phyloP scores from a whole-genome alignment of 2,329 filamentous ascomycete species.

The Fusarium neocosmosporiellum region DNA sequence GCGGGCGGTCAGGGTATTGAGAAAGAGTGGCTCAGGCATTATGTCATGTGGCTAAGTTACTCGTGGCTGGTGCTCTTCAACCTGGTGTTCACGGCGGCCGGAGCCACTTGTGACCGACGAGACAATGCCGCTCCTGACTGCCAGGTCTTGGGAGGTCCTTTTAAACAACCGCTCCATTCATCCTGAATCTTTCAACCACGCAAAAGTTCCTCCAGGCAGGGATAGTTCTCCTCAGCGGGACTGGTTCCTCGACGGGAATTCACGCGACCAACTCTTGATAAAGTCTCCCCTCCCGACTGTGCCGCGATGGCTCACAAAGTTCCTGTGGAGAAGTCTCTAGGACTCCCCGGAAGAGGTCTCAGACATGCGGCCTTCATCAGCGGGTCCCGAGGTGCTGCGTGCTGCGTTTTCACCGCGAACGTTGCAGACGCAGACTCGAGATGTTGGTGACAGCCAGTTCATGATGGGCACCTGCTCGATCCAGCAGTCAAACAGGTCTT shows the following conservation, averaged over 20 bases:
- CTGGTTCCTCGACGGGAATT: slow-evolving; percentile 9
- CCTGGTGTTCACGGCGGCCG: not conserved
- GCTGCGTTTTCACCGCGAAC: slow-evolving; percentile 1
- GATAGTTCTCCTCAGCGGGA: slow-evolving; percentile 6
- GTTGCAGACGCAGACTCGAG: slow-evolving; percentile 24
- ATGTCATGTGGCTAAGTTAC: not conserved
- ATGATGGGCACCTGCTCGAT: slow-evolving; percentile 35
- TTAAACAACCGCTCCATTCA: not conserved
- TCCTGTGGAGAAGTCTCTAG: slow-evolving; percentile 26
- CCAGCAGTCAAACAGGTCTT: slow-evolving; percentile 18
- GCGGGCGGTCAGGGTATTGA: not conserved
- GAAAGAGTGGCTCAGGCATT: not conserved
- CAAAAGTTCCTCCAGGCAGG: slow-evolving; percentile 37
- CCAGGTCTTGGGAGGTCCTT: not conserved
- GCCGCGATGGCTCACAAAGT: slow-evolving; percentile 19
- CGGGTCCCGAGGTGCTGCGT: slow-evolving; percentile 9
- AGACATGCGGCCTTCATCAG: slow-evolving; percentile 8
- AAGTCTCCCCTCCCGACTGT: slow-evolving; percentile 22
- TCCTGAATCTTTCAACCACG: slow-evolving; percentile 1
- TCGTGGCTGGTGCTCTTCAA: not conserved
- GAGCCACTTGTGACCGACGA: slow-evolving; percentile 3
- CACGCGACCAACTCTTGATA: slow-evolving; percentile 19
- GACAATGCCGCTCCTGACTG: not conserved
- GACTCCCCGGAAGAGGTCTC: slow-evolving; percentile 7
- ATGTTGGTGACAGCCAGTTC: slow-evolving; percentile 37